phyloP scores from a whole-genome alignment of 176 grass and related monocot genomes.

The Urochloa ruziziensis region DNA sequence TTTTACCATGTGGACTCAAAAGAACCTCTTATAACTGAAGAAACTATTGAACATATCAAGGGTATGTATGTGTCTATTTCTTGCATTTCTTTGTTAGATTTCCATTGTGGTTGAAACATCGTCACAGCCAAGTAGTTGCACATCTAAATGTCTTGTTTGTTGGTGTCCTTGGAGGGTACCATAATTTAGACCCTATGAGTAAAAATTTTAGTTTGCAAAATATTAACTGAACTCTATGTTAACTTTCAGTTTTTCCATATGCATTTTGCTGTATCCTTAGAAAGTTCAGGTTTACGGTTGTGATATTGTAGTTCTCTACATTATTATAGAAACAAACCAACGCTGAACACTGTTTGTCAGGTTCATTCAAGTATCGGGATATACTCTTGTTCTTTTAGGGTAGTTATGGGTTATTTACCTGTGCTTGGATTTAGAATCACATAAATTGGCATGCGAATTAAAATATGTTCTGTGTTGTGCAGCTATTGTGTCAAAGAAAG shows the following conservation, averaged over 20 bases:
- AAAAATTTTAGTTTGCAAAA: neutral
- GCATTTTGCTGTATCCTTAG: neutral
- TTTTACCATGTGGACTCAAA: slow-evolving; percentile 86
- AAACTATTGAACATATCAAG: slow-evolving; percentile 90
- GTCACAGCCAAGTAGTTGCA: neutral
- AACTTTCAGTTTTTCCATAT: slow-evolving; percentile 18
- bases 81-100: slow-evolving; percentile 24
- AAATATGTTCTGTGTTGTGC: slow-evolving; percentile 26
- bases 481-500: slow-evolving; percentile 86
- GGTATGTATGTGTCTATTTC: slow-evolving; percentile 47
- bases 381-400: slow-evolving; percentile 5
- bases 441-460: slow-evolving; percentile 11
- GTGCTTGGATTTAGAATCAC: slow-evolving; percentile 7
- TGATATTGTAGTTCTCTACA: slow-evolving; percentile 5
- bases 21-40: slow-evolving; percentile 89
- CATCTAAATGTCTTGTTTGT: slow-evolving; percentile 8
- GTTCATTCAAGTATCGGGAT: neutral
- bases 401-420: slow-evolving; percentile 1
- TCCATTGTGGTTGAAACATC: neutral
- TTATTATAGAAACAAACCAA: neutral
- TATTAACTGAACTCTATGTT: slow-evolving; percentile 8
- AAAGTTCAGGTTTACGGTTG: neutral
- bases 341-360: neutral
- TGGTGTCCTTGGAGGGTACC: neutral
- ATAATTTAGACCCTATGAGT: neutral